A percentile compares a stretch with the other conserved stretches of the same genome.
Conservation (phyloP, 371 early-diverging fungal species). For the Mucor saturninus region DNA sequence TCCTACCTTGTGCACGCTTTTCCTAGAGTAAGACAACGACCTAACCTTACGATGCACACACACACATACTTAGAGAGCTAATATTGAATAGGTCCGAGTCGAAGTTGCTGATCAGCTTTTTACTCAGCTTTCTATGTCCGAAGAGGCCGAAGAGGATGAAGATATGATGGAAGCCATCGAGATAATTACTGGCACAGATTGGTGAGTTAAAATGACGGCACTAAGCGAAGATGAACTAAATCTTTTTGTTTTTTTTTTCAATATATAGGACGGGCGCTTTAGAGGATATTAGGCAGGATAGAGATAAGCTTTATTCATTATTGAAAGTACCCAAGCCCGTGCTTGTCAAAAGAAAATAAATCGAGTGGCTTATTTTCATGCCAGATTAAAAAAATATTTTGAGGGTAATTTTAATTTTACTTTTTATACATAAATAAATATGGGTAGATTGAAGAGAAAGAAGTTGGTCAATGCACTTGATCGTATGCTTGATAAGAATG, state of each 20-base stretch:
- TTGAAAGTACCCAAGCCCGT: conserved; percentile 46
- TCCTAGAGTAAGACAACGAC: conserved; percentile 46
- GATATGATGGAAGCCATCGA: conserved; percentile 48
- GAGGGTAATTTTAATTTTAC: not conserved
- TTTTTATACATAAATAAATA: conserved; percentile 2
- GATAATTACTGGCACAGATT: conserved; percentile 51
- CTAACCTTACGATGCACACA: not conserved
- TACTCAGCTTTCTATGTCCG: conserved; percentile 44
- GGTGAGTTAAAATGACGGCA: conserved; percentile 28
- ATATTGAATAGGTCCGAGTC: conserved; percentile 46
- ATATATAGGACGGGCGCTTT: conserved; percentile 34
- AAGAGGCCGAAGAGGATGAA: conserved; percentile 37
- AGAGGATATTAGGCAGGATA: conserved; percentile 28
- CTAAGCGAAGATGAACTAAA: too few relatives aligned
- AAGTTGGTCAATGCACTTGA: conserved; percentile 24
- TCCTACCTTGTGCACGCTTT: conserved; percentile 56
- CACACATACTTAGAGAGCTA: not conserved
- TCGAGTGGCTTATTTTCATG: conserved; percentile 29
- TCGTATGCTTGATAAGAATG: conserved; percentile 21
- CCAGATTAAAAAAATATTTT: conserved; percentile 4
- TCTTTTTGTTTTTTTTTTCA: not conserved
- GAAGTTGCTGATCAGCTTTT: conserved; percentile 58
- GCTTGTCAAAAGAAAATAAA: conserved; percentile 23
- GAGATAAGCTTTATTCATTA: conserved; percentile 43
- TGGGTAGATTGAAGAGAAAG: conserved; percentile 30